Evolutionary conservation across 176 grass and related monocot species (phyloP).

Genomic region (Oryza nivara): DNA sequence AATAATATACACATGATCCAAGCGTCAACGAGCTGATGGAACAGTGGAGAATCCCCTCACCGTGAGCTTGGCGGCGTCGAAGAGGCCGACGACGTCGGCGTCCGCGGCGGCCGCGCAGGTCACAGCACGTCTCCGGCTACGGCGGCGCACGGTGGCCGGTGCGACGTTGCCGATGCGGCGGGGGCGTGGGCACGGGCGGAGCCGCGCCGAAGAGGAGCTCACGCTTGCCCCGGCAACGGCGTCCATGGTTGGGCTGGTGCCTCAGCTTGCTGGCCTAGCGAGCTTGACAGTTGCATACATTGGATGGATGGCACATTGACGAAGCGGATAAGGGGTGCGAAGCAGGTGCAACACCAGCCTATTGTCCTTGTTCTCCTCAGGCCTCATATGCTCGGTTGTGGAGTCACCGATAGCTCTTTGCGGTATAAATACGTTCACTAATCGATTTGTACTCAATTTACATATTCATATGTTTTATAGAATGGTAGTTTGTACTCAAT

Average conservation of each 20-base stretch:
- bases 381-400: neutral
- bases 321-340: slow-evolving; percentile 1
- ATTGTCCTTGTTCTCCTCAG: neutral
- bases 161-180: neutral
- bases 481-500: too few relatives aligned
- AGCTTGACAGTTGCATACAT: neutral
- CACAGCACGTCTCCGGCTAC: neutral
- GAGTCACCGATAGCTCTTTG: too few relatives aligned
- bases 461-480: too few relatives aligned
- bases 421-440: neutral
- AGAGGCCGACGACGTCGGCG: slow-evolving; percentile 53
- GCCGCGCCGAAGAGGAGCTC: slow-evolving; percentile 17
- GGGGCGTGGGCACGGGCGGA: neutral
- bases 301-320: neutral
- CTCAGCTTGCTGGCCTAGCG: neutral
- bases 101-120: slow-evolving; percentile 36
- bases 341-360: neutral
- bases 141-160: neutral
- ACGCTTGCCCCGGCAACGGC: slow-evolving; percentile 24
- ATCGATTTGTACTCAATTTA: too few relatives aligned
- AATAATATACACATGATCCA: neutral
- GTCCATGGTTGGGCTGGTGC: slow-evolving; percentile 35
- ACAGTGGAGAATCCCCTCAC: slow-evolving; percentile 21
- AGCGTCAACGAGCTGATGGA: neutral
- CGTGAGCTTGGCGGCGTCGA: slow-evolving; percentile 70